Evolutionary conservation across 2,329 filamentous ascomycete species (phyloP).

Genomic region (Zymoseptoria ardabiliae): DNA sequence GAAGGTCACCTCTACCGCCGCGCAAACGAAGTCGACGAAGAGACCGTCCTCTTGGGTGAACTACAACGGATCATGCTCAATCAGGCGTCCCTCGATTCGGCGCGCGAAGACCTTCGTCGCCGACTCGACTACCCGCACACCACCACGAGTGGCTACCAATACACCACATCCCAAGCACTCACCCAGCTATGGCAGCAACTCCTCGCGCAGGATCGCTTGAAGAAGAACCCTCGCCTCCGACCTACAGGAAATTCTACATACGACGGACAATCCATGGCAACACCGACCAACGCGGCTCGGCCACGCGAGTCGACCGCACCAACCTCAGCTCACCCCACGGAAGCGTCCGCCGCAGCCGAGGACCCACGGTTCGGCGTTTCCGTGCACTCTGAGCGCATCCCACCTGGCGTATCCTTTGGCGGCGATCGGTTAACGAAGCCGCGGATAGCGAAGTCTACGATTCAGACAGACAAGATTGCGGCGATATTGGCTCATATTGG

Average conservation of each 20-base stretch:
- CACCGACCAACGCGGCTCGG: constrained; percentile 17
- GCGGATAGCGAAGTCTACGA: constrained; percentile 66
- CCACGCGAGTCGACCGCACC: constrained; percentile 40
- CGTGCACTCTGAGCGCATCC: constrained; percentile 66
- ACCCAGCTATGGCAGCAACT: constrained; percentile 75
- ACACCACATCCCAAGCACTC: constrained; percentile 74
- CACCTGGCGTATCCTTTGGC: constrained; percentile 81
- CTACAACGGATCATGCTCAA: constrained; percentile 85
- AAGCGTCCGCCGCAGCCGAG: constrained; percentile 60
- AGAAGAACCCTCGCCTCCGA: constrained; percentile 61
- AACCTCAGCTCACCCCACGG: constrained; percentile 37
- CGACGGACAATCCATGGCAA: constrained; percentile 14
- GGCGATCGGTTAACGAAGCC: constrained; percentile 74
- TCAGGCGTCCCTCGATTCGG: constrained; percentile 77
- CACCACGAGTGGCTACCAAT: constrained; percentile 52
- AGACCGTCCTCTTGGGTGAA: constrained; percentile 81
- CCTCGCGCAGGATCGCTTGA: constrained; percentile 74
- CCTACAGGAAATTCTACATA: constrained; percentile 23
- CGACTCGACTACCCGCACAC: constrained; percentile 71
- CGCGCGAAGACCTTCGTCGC: constrained; percentile 69
- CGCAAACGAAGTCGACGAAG: constrained; percentile 83
- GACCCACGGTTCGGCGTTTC: constrained; percentile 78
- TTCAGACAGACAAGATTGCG: constrained; percentile 68
- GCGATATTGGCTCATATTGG: constrained; percentile 66
- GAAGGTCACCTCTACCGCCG: constrained; percentile 70